A percentile compares a stretch with the other conserved stretches of the same genome.
Evolutionary conservation across 2,329 filamentous ascomycete genomes (phyloP).

Genomic region (Fusarium sp.): DNA sequence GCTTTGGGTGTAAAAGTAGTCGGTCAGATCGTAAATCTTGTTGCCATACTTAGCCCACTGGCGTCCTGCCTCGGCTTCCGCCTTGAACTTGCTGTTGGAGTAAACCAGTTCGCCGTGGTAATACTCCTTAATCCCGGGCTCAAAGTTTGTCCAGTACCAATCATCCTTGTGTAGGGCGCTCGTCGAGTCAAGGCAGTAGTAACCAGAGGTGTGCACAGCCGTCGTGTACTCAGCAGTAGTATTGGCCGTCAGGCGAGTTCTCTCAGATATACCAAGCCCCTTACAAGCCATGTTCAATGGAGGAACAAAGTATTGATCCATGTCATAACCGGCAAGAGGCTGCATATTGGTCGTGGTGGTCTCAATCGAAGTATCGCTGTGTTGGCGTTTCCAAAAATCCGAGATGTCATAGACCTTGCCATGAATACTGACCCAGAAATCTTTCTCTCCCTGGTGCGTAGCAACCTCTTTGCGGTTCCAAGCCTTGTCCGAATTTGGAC

Average conservation of each 20-base stretch:
- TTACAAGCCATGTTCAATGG: constrained; percentile 82
- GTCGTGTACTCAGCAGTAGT: constrained; percentile 66
- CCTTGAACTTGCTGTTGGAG: constrained; percentile 67
- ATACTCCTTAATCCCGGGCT: constrained; percentile 84
- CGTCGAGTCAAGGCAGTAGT: constrained; percentile 62
- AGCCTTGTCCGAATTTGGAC: constrained; percentile 91
- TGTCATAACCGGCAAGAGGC: constrained; percentile 79
- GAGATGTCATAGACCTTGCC: constrained; percentile 93
- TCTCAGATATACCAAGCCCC: constrained; percentile 73
- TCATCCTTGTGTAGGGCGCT: constrained; percentile 70
- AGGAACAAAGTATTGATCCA: constrained; percentile 86
- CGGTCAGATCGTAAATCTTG: constrained; percentile 87
- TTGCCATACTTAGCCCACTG: constrained; percentile 86
- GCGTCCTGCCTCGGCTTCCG: constrained; percentile 73
- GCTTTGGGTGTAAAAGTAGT: constrained; percentile 86
- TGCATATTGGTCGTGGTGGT: constrained; percentile 76
- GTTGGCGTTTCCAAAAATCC: constrained; percentile 86
- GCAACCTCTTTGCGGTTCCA: constrained; percentile 80
- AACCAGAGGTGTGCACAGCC: constrained; percentile 81
- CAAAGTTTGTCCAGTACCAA: constrained; percentile 84
- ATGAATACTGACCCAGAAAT: constrained; percentile 89
- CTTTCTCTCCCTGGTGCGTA: constrained; percentile 76
- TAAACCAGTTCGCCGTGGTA: constrained; percentile 90
- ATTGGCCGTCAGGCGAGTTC: constrained; percentile 71
- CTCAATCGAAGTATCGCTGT: constrained; percentile 78